Conservation (phyloP, 2,329 filamentous ascomycete genomes). For the Pseudogymnoascus sp. region DNA sequence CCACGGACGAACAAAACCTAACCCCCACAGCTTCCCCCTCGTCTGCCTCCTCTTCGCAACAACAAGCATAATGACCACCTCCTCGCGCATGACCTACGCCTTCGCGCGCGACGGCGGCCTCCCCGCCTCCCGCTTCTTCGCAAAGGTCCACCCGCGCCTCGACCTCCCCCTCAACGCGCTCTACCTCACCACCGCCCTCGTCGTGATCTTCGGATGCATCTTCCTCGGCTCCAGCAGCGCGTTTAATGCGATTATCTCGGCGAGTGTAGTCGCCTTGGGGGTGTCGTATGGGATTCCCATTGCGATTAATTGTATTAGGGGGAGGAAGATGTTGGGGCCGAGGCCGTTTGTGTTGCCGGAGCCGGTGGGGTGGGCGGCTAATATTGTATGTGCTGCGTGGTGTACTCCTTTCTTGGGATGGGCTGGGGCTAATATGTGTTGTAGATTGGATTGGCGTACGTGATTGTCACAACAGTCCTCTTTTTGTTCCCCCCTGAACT, state of each 20-base stretch:
- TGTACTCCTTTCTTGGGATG: not conserved
- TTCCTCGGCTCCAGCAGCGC: constrained; percentile 60
- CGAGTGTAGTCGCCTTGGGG: constrained; percentile 63
- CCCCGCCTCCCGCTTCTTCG: constrained; percentile 51
- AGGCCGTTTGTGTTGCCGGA: constrained; percentile 48
- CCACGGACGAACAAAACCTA: not conserved
- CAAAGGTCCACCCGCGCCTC: constrained; percentile 50
- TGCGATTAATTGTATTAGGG: constrained; percentile 57
- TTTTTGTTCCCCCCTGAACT: constrained; percentile 55
- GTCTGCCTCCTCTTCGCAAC: constrained; percentile 56
- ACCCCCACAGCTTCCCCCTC: constrained; percentile 48
- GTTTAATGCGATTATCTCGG: constrained; percentile 63
- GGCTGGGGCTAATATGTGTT: constrained; percentile 11
- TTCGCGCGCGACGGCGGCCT: constrained; percentile 60
- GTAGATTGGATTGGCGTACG: constrained; percentile 45
- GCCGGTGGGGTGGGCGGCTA: constrained; percentile 49
- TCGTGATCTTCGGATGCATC: constrained; percentile 60
- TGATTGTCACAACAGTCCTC: constrained; percentile 50
- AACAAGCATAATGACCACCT: constrained; percentile 57
- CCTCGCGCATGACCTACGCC: constrained; percentile 57
- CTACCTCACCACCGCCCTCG: constrained; percentile 48
- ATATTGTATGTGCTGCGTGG: constrained; percentile 36
- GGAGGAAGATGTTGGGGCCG: constrained; percentile 51
- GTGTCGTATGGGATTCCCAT: constrained; percentile 62
- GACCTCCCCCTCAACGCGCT: constrained; percentile 60